Evolutionary conservation across 2,329 filamentous ascomycete genomes (phyloP).

Genomic region (Trichoderma afroharzianum): DNA sequence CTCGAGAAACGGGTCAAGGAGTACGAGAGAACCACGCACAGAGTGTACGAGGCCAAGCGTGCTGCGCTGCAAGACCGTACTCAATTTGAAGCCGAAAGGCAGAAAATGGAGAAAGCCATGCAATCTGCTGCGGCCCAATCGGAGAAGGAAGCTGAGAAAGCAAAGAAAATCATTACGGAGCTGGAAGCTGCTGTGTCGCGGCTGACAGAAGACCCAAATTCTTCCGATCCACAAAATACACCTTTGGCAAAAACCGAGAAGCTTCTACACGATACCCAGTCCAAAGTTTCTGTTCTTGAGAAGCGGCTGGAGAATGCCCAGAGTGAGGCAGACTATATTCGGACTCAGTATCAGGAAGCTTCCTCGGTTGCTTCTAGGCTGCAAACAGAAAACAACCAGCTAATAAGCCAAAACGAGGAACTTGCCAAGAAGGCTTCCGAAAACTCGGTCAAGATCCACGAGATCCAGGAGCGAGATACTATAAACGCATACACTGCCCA

Average conservation of each 20-base stretch:
- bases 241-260: conserved; percentile 28
- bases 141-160: conserved; percentile 36
- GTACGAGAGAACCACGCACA: conserved; percentile 41
- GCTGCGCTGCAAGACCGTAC: conserved; percentile 50
- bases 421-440: conserved; percentile 42
- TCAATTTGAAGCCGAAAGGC: conserved; percentile 44
- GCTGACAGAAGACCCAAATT: conserved; percentile 26
- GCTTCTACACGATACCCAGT: conserved; percentile 35
- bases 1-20: conserved; percentile 46
- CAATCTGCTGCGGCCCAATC: conserved; percentile 27
- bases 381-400: conserved; percentile 42
- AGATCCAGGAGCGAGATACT: conserved; percentile 40
- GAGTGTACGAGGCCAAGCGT: conserved; percentile 46
- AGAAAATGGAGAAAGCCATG: conserved; percentile 35
- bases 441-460: conserved; percentile 46
- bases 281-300: conserved; percentile 40
- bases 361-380: conserved; percentile 47
- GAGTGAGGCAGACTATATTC: conserved; percentile 54
- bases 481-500: conserved; percentile 34
- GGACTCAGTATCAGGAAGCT: conserved; percentile 56
- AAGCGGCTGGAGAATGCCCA: conserved; percentile 39
- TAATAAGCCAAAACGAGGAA: conserved; percentile 40
- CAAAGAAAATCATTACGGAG: conserved; percentile 35
- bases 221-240: conserved; percentile 24
- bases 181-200: conserved; percentile 34